A percentile compares a stretch with the other conserved stretches of the same genome.
These are phyloP conservation scores for Apiospora koreana DNA, from an alignment of 2,329 filamentous ascomycete genomes.

Conservation along the genomic window DNA sequence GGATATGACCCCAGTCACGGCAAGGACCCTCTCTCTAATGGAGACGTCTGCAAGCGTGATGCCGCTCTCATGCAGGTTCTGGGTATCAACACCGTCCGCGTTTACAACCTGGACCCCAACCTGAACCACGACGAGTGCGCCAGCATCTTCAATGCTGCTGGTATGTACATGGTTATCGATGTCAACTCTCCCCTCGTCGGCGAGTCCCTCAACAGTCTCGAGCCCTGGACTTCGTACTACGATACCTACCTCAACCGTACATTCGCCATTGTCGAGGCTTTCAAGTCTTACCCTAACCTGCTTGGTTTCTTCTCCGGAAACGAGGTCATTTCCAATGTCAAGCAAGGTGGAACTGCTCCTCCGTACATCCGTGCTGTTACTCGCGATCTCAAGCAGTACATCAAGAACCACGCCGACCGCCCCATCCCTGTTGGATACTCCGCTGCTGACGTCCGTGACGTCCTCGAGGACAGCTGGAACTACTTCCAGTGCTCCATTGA, in stretches of 20 bases:
- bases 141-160: conserved; percentile 68
- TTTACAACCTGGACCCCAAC: conserved; percentile 68
- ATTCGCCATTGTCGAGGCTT: conserved; percentile 67
- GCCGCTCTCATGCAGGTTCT: conserved; percentile 66
- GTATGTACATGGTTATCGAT: conserved; percentile 70
- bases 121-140: conserved; percentile 68
- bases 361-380: conserved; percentile 76
- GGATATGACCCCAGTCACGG: conserved; percentile 57
- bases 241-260: conserved; percentile 63
- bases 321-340: conserved; percentile 55
- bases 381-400: conserved; percentile 79
- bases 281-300: conserved; percentile 67
- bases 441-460: conserved; percentile 73
- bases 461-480: conserved; percentile 74
- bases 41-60: conserved; percentile 61
- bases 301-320: conserved; percentile 51
- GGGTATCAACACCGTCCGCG: conserved; percentile 67
- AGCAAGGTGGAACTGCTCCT: conserved; percentile 60
- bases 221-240: conserved; percentile 63
- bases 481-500: conserved; percentile 70
- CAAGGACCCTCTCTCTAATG: conserved; percentile 62
- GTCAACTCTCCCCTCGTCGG: conserved; percentile 66
- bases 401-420: conserved; percentile 69
- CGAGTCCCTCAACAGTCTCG: conserved; percentile 54
- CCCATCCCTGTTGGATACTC: conserved; percentile 78